Percentiles rank a stretch among this genome's conserved stretches.
phyloP scores from a whole-genome alignment of 2,329 filamentous ascomycete species.

The Blumeria graminis region DNA sequence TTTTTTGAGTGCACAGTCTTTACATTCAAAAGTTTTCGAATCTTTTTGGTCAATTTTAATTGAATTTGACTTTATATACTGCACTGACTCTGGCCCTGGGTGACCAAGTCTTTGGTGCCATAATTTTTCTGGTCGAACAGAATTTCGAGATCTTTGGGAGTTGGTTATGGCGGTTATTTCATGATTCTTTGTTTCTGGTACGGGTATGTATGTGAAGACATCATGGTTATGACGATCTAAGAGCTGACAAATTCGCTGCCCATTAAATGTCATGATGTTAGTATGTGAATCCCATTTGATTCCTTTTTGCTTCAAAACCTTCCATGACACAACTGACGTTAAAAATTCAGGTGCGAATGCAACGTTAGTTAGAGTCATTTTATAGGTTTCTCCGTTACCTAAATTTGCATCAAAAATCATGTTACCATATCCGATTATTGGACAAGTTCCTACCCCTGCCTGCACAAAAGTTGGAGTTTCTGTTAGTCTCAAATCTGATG shows the following conservation, averaged over 20 bases:
- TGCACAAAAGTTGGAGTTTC: background rate
- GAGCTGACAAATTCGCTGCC: background rate
- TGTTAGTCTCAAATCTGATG: background rate
- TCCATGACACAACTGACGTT: background rate
- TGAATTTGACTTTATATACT: background rate
- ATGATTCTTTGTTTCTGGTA: background rate
- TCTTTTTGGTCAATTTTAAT: background rate
- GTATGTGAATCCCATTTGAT: background rate
- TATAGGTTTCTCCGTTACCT: background rate
- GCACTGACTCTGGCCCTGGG: background rate
- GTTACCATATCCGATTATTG: background rate
- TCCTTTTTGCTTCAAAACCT: background rate
- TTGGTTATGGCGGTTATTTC: too few species aligned
- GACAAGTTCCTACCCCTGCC: background rate
- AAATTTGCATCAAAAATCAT: background rate
- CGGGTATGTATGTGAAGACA: background rate
- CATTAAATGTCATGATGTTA: background rate
- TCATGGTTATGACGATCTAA: conserved; percentile 1
- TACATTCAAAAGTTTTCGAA: background rate
- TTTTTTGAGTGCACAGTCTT: background rate
- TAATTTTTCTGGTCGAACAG: too few species aligned
- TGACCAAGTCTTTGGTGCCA: background rate
- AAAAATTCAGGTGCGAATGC: background rate
- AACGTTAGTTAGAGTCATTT: conserved; percentile 1
- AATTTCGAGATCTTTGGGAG: too few species aligned